A percentile compares a stretch with the other conserved stretches of the same genome.
Evolutionary conservation across 2,329 filamentous ascomycete species (phyloP).

Genomic region (Teratosphaeria destructans): DNA sequence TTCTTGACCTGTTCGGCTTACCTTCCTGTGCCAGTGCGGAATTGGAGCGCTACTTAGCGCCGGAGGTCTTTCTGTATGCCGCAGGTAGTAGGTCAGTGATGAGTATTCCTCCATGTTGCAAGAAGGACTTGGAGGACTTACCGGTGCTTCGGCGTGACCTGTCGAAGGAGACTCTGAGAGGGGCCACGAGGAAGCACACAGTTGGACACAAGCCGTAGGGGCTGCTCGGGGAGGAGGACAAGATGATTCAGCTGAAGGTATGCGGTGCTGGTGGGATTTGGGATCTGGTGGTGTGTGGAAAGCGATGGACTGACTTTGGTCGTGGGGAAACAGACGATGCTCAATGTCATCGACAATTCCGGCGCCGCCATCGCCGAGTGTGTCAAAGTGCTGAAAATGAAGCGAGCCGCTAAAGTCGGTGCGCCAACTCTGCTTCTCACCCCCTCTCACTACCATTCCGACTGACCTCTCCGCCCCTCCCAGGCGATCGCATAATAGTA

Average conservation of each 20-base stretch:
- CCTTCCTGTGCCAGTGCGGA: background rate
- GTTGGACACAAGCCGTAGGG: background rate
- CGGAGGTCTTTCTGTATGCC: background rate
- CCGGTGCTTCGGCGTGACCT: background rate
- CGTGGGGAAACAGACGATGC: slow-evolving; percentile 58
- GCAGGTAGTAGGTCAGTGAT: background rate
- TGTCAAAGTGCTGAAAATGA: slow-evolving; percentile 83
- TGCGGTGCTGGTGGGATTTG: background rate
- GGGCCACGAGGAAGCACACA: background rate
- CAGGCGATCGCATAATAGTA: slow-evolving; percentile 92
- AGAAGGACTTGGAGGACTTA: background rate
- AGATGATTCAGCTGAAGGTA: slow-evolving; percentile 5
- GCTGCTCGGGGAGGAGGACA: background rate
- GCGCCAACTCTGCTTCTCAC: slow-evolving; percentile 24
- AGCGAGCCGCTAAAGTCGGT: slow-evolving; percentile 83
- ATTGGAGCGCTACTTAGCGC: background rate
- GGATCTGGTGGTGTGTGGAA: background rate
- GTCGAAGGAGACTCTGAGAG: background rate
- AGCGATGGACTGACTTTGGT: background rate
- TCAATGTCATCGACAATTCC: slow-evolving; percentile 99
- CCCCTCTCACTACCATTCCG: background rate
- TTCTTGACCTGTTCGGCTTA: background rate
- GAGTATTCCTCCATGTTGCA: background rate
- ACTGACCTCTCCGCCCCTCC: background rate
- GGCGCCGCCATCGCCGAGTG: slow-evolving; percentile 96